These are phyloP conservation scores for Thraustochytrium sp. DNA, from an alignment of 352 stramenopile genomes.

Conservation along the genomic window DNA sequence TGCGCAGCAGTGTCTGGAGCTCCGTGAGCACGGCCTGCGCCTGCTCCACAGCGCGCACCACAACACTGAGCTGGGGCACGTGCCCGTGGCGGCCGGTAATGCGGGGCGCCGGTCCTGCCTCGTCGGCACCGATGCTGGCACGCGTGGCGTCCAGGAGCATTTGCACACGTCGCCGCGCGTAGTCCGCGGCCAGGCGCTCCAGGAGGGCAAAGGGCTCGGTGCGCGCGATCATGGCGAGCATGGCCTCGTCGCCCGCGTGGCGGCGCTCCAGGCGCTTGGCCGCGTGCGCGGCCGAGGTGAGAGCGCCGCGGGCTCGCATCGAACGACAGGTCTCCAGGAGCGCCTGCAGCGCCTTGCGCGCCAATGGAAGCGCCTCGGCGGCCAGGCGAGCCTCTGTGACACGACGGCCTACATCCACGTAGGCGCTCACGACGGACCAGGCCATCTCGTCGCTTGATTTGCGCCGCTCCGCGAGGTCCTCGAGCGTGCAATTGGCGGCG, in stretches of 20 bases:
- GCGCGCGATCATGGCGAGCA: background rate
- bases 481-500: constrained; percentile 37
- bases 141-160: background rate
- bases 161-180: background rate
- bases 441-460: constrained; percentile 40
- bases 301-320: background rate
- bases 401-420: background rate
- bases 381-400: background rate
- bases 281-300: background rate
- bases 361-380: background rate
- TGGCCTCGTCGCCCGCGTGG: background rate
- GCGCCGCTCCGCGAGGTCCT: constrained; percentile 36
- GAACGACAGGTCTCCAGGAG: background rate
- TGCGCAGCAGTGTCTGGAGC: background rate
- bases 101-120: background rate
- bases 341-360: background rate
- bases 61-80: background rate
- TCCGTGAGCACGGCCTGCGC: background rate
- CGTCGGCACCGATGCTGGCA: background rate
- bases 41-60: background rate
- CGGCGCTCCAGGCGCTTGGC: background rate
- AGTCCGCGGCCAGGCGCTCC: background rate
- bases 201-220: constrained; percentile 4
- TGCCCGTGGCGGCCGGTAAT: background rate
- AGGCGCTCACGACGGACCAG: background rate